Evolutionary conservation across 2,329 filamentous ascomycete species (phyloP), one percentile per base, ranked within the genome.

Genomic region (Nemania sp.): DNA sequence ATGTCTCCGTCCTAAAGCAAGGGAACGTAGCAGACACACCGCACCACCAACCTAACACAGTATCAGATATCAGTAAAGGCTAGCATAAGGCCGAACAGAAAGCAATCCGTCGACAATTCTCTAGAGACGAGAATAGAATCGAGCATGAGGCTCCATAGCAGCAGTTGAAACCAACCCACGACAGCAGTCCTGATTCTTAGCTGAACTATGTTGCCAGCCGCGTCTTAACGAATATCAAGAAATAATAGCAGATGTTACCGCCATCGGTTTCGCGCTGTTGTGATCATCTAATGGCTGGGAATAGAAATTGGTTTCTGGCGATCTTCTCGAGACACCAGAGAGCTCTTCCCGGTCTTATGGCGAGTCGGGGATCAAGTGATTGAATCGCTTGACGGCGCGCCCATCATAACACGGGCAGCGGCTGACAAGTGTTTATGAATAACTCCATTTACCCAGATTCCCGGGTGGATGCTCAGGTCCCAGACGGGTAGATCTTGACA

Each of bases 401-500:
- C 18, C 57, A 58, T 35, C 15, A 26, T 27, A 56, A 41, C 18
- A 10, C 57, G 15, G 41, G 45, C n/a, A 27, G 29, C 49, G 60
- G 41, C 49, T 67, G 65, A 59, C 55, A 20, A 56, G 49, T 22
- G 52, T 65, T 58, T 51, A 51, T 65, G 32, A 41, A 47, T 13
- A 5, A 38, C 13, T 22, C 24, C 52, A 49, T 57, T 38, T 53
- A 45, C 32, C 18, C 32, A 61, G 56, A 35, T 53, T 24, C 18
- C 22, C 26, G 38, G 22, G 1, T 32, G 51, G 56, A 35, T 53
- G 61, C 47, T 45, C 55, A 57, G 26, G 58, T 55, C 58, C 58
- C 66, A 41, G 53, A 18, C 22, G 22, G 7, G 62, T 62, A 62
- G 66, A 56, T 57, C 43, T 57, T 32, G 13, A 45, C 35, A 57